phyloP scores from a whole-genome alignment of 768 basidiomycete genomes.

The Sporobolomyces roseus region DNA sequence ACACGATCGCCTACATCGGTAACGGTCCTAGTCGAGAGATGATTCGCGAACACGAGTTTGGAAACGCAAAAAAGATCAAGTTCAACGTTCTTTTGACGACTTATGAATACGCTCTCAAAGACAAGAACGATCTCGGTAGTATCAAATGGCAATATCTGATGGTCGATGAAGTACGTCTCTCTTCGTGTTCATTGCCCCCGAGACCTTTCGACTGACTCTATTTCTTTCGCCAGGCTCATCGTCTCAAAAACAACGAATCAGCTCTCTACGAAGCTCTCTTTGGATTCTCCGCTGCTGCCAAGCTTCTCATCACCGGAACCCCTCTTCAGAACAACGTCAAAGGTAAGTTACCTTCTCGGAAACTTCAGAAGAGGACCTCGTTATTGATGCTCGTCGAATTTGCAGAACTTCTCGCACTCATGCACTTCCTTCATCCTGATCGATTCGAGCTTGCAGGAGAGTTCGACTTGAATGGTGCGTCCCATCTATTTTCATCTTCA shows the following conservation, averaged over 20 bases:
- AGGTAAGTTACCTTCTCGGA: constrained; percentile 55
- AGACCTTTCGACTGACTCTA: not conserved
- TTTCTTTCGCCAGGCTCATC: constrained; percentile 66
- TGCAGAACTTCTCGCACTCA: constrained; percentile 84
- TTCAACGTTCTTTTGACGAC: constrained; percentile 97
- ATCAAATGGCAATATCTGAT: constrained; percentile 97
- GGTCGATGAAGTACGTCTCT: constrained; percentile 76
- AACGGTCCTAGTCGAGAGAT: constrained; percentile 80
- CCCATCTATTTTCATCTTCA: not conserved
- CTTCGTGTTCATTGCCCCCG: not conserved
- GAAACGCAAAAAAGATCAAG: constrained; percentile 76
- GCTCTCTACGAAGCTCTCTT: constrained; percentile 91
- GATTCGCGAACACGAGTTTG: constrained; percentile 89
- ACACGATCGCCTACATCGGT: constrained; percentile 95
- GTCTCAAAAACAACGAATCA: constrained; percentile 94
- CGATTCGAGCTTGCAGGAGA: constrained; percentile 92
- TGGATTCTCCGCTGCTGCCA: constrained; percentile 82
- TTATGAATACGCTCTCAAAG: constrained; percentile 89
- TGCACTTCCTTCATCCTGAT: constrained; percentile 99
- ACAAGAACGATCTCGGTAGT: constrained; percentile 77
- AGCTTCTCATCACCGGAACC: constrained; percentile 95
- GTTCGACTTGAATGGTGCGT: constrained; percentile 72
- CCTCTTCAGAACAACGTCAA: constrained; percentile 99
- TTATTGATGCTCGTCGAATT: constrained; percentile 29
- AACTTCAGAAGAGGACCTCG: not conserved